phyloP scores from a whole-genome alignment of 352 stramenopile species.

The Phytophthora meadii region DNA sequence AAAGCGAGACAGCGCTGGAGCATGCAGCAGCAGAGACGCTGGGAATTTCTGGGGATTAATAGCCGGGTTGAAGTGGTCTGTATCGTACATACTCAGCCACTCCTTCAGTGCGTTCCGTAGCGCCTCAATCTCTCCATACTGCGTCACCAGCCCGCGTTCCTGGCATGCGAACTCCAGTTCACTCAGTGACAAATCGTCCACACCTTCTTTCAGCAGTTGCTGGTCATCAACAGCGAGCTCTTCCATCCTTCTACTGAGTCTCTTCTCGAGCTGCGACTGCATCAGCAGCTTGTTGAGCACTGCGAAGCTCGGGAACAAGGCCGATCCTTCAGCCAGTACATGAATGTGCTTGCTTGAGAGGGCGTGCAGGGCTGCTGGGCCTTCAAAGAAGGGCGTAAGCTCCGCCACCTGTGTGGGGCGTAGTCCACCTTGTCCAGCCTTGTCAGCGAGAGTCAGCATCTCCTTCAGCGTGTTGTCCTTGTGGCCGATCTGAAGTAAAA shows the following conservation, averaged over 20 bases:
- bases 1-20: constrained; percentile 67
- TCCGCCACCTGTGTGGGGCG: constrained; percentile 65
- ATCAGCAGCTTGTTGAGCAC: constrained; percentile 58
- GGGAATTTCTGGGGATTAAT: constrained; percentile 44
- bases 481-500: constrained; percentile 71
- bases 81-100: constrained; percentile 84
- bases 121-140: constrained; percentile 71
- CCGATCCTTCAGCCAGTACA: constrained; percentile 56
- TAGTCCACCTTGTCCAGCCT: constrained; percentile 27
- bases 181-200: constrained; percentile 74
- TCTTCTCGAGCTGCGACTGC: constrained; percentile 45
- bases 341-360: constrained; percentile 64
- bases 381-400: constrained; percentile 73
- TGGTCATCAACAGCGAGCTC: constrained; percentile 79
- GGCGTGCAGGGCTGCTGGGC: constrained; percentile 48
- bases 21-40: constrained; percentile 75
- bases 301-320: constrained; percentile 68
- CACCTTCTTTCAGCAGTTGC: constrained; percentile 70
- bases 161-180: constrained; percentile 89
- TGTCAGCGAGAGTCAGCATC: constrained; percentile 46
- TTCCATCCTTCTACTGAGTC: constrained; percentile 59
- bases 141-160: constrained; percentile 74
- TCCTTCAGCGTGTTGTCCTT: constrained; percentile 59
- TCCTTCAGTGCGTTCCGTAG: constrained; percentile 60
- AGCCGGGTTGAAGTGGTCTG: constrained; percentile 43